Evolutionary conservation across 208 protist genomes (phyloP).

Genomic region (Leishmania amazonensis): DNA sequence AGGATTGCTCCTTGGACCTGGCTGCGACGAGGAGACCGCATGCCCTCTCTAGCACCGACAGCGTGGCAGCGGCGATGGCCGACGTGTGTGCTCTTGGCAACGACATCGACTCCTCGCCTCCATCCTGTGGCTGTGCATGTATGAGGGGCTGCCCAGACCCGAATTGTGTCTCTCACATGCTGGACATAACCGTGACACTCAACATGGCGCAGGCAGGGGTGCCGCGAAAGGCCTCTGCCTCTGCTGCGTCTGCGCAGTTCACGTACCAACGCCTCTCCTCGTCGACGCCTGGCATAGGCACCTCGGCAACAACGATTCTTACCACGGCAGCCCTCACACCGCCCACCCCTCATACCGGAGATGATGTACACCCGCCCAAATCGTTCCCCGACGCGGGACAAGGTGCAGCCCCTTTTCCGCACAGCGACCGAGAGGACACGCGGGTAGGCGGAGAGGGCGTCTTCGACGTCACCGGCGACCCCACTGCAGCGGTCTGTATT

Average conservation of each 20-base stretch:
- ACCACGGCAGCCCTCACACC: neutral
- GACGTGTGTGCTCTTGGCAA: neutral
- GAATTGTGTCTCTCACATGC: neutral
- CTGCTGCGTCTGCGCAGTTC: neutral
- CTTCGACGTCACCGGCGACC: neutral
- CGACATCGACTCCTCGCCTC: neutral
- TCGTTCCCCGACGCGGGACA: neutral
- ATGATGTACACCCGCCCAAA: neutral
- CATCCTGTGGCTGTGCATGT: neutral
- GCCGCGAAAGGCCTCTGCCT: neutral
- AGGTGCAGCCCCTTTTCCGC: neutral
- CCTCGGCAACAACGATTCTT: neutral
- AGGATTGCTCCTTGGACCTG: slow-evolving; percentile 8
- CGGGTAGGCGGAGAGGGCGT: neutral
- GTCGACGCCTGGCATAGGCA: neutral
- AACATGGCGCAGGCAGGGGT: neutral
- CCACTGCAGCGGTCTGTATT: neutral
- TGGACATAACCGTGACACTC: slow-evolving; percentile 5
- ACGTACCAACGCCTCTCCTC: neutral
- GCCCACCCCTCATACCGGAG: neutral
- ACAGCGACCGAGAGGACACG: neutral
- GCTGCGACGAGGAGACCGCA: neutral
- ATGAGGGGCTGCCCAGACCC: slow-evolving; percentile 1
- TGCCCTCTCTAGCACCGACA: neutral
- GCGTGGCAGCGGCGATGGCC: neutral